phyloP scores from a whole-genome alignment of 257 asterid genomes.

The Linaria vulgaris region DNA sequence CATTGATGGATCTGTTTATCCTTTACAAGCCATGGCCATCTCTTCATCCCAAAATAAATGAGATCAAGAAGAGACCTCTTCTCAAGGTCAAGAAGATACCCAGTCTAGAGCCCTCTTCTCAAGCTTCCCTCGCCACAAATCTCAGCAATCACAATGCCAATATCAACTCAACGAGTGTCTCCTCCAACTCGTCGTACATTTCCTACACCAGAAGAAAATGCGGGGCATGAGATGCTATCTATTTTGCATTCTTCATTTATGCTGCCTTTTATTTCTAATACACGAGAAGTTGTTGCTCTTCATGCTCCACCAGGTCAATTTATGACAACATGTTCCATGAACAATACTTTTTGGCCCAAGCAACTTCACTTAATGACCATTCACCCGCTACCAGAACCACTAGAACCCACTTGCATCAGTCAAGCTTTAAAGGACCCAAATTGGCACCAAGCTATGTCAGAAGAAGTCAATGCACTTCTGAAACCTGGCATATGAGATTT shows the following conservation, averaged over 20 bases:
- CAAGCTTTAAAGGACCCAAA: slow-evolving; percentile 1
- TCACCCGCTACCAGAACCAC: background rate
- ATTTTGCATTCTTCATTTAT: background rate
- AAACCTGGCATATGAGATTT: slow-evolving; percentile 2
- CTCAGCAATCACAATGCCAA: background rate
- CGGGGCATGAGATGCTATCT: background rate
- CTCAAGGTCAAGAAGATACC: too few relatives aligned
- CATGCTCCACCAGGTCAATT: background rate
- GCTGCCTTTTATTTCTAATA: background rate
- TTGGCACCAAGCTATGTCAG: slow-evolving; percentile 16
- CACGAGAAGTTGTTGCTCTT: background rate
- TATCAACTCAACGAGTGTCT: background rate
- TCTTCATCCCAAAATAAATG: background rate
- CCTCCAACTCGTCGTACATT: background rate
- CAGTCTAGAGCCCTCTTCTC: background rate
- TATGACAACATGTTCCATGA: background rate
- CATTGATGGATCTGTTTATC: background rate
- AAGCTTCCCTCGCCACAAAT: background rate
- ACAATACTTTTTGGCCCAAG: background rate
- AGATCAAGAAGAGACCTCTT: background rate
- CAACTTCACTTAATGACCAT: background rate
- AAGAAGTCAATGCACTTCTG: background rate
- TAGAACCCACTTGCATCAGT: background rate
- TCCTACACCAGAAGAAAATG: background rate
- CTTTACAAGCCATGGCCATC: background rate